Conservation (phyloP, 495 filamentous ascomycete species). For the Tuber umbilicatum region DNA sequence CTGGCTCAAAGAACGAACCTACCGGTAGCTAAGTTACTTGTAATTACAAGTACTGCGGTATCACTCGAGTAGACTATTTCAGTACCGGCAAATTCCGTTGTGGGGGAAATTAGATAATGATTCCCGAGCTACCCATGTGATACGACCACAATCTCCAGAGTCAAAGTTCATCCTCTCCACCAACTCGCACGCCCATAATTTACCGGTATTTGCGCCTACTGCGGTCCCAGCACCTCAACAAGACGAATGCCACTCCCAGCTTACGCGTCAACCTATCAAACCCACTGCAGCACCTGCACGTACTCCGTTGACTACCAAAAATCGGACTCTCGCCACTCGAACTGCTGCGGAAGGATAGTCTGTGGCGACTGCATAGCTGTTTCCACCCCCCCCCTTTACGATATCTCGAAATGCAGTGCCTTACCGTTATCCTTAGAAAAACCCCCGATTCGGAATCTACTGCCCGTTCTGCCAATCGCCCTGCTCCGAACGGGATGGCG, state of each 20-base stretch:
- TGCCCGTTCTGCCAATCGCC: constrained; percentile 53
- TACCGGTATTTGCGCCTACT: not conserved
- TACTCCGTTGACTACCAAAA: not conserved
- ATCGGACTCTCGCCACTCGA: constrained; percentile 48
- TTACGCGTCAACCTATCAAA: constrained; percentile 15
- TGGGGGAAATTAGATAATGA: not conserved
- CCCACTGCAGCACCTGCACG: constrained; percentile 29
- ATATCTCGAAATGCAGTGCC: not conserved
- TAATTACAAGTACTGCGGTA: no score
- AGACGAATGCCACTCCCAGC: constrained; percentile 15
- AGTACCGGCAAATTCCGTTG: not conserved
- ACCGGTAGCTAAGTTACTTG: no score
- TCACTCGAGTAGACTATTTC: no score
- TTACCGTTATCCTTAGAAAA: constrained; percentile 47
- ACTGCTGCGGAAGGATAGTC: constrained; percentile 62
- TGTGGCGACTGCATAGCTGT: constrained; percentile 62
- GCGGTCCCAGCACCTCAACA: not conserved
- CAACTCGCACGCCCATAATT: not conserved
- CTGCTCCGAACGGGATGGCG: constrained; percentile 11
- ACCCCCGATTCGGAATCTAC: constrained; percentile 62
- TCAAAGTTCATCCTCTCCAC: not conserved
- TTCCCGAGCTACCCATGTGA: not conserved
- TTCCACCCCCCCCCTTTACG: constrained; percentile 29
- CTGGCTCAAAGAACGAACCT: not conserved
- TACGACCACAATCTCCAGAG: not conserved